Base-by-base conservation (phyloP, 202 grass and related monocot genomes). In the Schoenoplectus tabernaemontani region DNA sequence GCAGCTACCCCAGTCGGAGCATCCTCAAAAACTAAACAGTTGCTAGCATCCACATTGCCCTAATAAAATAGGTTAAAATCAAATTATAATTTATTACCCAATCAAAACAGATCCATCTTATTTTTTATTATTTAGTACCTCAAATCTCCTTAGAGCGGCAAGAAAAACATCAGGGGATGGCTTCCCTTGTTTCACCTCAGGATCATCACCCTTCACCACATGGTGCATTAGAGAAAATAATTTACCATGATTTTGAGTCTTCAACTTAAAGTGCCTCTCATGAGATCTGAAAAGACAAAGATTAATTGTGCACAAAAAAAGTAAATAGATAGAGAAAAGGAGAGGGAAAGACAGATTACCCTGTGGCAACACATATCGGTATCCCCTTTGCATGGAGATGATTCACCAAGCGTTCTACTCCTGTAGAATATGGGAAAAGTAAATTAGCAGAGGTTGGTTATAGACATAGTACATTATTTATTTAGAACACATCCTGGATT, bases 141-240 rank as follows among this genome's bases (percentile, higher is more conserved):
- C 84, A 58, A 91, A 98, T 80, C 90, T 87, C 68, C 83, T 92
- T 76, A 88, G 86, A 73, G 95, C 91, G 68, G 89, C 85, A 77
- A 95, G 91, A 74, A 98, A 98, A 83, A 94, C 78, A 85, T 94
- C 95, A 80, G 95, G 95, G 87, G 91, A 92, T 79, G 95, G 95
- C 76, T 98, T 95, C 28, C 89, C 91, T 77, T 83, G 54, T 83
- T 92, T 98, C 64, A 98, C 95, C 64, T 94, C 88, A 6, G 89
- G 89, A 78, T 92, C 95, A 85, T 98, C 91, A 16, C 91, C 95
- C 86, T 90, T 92, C 54, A 95, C 91, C 63, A 91, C 76, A 80
- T 98, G 95, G 86, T 95, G 87, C 91, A 95, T 98, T 65, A 89
- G 24, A 39, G 82, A 57, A 82, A 98, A 89, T 69, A 98, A 51